A percentile compares a stretch with the other conserved stretches of the same genome.
phyloP scores from a whole-genome alignment of 1,139 yeast species.

The Saccharomyces hybrid region DNA sequence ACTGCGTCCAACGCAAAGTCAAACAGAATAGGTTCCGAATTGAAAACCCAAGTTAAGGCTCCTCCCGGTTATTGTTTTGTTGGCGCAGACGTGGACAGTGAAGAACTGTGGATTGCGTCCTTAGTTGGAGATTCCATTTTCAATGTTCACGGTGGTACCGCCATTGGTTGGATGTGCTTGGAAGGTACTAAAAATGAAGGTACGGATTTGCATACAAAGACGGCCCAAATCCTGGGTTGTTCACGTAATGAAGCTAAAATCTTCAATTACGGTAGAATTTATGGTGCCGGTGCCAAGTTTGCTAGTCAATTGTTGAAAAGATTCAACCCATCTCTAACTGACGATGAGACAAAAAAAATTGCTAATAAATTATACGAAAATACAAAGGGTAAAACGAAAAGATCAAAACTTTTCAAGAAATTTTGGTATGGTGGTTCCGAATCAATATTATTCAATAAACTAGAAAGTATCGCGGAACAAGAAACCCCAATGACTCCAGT shows the following conservation, averaged over 20 bases:
- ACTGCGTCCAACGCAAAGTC: conserved; percentile 93
- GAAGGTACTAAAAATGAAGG: conserved; percentile 91
- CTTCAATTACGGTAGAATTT: conserved; percentile 93
- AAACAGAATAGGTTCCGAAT: conserved; percentile 83
- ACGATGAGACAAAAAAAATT: conserved; percentile 56
- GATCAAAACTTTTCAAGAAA: conserved; percentile 33
- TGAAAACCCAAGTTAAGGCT: conserved; percentile 78
- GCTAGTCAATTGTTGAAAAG: conserved; percentile 76
- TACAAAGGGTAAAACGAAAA: conserved; percentile 63
- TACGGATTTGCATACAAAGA: conserved; percentile 91
- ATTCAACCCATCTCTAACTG: conserved; percentile 67
- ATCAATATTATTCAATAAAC: conserved; percentile 78
- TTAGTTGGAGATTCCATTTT: conserved; percentile 88
- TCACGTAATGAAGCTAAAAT: conserved; percentile 88
- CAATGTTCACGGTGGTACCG: conserved; percentile 89
- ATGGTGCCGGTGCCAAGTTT: conserved; percentile 93
- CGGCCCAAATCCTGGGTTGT: conserved; percentile 84
- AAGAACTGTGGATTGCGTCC: conserved; percentile 97
- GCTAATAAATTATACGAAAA: conserved; percentile 66
- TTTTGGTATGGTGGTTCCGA: conserved; percentile 93
- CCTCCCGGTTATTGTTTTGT: conserved; percentile 88
- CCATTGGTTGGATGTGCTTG: conserved; percentile 98
- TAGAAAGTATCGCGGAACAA: conserved; percentile 82
- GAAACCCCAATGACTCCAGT: conserved; percentile 87
- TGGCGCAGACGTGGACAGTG: conserved; percentile 98